Evolutionary conservation across 2,329 filamentous ascomycete genomes (phyloP).

Genomic region (Sordariomycetes sp.): DNA sequence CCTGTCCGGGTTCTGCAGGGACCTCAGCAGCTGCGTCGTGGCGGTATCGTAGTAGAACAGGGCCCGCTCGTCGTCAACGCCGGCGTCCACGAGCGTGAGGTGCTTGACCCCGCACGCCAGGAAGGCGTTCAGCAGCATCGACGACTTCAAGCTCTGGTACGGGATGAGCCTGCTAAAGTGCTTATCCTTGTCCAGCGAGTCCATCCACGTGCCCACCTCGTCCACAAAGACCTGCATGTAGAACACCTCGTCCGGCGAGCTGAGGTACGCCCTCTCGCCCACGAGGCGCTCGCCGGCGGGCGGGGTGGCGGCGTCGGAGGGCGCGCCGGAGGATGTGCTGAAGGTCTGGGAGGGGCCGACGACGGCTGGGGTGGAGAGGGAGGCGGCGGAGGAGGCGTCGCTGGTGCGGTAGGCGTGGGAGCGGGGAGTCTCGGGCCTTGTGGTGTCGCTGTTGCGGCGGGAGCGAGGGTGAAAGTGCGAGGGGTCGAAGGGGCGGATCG

Average conservation of each 20-base stretch:
- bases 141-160: conserved; percentile 66
- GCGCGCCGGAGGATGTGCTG: conserved; percentile 5
- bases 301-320: conserved; percentile 16
- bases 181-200: conserved; percentile 72
- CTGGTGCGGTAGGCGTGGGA: conserved; percentile 14
- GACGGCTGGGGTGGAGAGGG: conserved; percentile 20
- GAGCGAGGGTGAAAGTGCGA: not conserved
- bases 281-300: conserved; percentile 19
- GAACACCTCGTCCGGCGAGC: conserved; percentile 63
- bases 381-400: conserved; percentile 23
- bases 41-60: conserved; percentile 76
- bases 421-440: not conserved
- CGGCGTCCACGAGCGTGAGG: conserved; percentile 55
- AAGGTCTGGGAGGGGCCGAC: conserved; percentile 4
- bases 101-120: conserved; percentile 81
- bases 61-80: conserved; percentile 63
- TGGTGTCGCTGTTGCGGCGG: not conserved
- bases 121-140: conserved; percentile 81
- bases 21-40: conserved; percentile 62
- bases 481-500: not conserved
- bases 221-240: conserved; percentile 90
- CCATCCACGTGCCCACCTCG: conserved; percentile 89
- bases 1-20: conserved; percentile 71
- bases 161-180: conserved; percentile 81
- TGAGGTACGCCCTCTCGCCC: conserved; percentile 49